These are phyloP conservation scores for Colletotrichum gigasporum DNA, from an alignment of 2,329 filamentous ascomycete genomes.

Conservation along the genomic window DNA sequence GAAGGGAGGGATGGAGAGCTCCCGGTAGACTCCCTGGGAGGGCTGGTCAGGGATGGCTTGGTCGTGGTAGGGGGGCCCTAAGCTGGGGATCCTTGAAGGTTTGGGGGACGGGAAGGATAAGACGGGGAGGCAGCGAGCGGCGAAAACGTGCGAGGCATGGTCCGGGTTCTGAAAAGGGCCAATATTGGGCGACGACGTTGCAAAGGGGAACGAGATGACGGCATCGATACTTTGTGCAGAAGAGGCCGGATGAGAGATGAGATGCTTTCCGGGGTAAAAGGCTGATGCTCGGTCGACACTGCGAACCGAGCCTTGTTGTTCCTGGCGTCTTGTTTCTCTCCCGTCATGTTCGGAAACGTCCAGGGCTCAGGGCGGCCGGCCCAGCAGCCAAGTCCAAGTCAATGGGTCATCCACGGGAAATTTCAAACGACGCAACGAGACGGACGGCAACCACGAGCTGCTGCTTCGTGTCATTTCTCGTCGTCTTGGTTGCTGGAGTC, in stretches of 20 bases:
- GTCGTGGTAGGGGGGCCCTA: background rate
- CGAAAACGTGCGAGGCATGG: conserved; percentile 32
- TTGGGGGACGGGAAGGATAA: conserved; percentile 32
- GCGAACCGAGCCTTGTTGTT: background rate
- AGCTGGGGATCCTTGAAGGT: conserved; percentile 22
- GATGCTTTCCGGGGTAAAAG: background rate
- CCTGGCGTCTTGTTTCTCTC: background rate
- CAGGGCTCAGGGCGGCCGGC: background rate
- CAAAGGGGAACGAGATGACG: conserved; percentile 6
- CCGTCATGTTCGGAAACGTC: background rate
- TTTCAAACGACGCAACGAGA: background rate
- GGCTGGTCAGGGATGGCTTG: conserved; percentile 23
- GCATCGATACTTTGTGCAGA: conserved; percentile 10
- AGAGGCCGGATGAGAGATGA: background rate
- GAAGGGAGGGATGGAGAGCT: conserved; percentile 12
- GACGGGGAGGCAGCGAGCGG: conserved; percentile 30
- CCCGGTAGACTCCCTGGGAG: conserved; percentile 19
- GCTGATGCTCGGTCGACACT: background rate
- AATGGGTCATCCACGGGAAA: background rate
- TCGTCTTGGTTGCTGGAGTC: background rate
- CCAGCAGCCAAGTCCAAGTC: background rate
- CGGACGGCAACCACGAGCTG: background rate
- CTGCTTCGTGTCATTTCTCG: conserved; percentile 19
- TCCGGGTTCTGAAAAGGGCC: conserved; percentile 18
- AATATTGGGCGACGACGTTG: conserved; percentile 12